Percentiles rank a stretch among this genome's conserved stretches.
Evolutionary conservation across 768 basidiomycete genomes (phyloP).

Genomic region (Boletus tylopilopsis): DNA sequence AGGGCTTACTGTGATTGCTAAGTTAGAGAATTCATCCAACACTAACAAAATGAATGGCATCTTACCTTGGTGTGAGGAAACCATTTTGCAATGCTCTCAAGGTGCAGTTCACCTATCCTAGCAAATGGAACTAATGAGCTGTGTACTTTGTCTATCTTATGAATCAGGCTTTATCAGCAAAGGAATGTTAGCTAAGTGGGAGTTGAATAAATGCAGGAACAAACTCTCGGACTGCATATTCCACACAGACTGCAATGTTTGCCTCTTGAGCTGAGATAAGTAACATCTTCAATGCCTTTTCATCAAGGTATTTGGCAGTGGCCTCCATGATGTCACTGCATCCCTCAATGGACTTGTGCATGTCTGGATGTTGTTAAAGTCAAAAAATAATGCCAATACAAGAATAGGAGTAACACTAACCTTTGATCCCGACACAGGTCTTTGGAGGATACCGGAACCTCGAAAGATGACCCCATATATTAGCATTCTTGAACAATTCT

Average conservation of each 20-base stretch:
- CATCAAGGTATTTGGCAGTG: background rate
- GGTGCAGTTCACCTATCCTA: no score
- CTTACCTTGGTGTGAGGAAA: constrained; percentile 1
- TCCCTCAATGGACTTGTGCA: background rate
- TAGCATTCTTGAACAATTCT: no score
- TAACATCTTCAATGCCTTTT: constrained; percentile 1
- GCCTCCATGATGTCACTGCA: background rate
- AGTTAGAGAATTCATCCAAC: no score
- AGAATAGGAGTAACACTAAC: background rate
- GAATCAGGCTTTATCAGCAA: background rate
- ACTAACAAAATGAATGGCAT: no score
- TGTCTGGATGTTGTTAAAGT: background rate
- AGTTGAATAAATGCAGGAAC: rapidly evolving
- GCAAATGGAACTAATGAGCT: no score
- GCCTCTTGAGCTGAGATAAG: constrained; percentile 6
- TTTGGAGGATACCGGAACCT: background rate
- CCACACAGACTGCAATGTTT: no score
- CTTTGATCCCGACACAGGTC: background rate
- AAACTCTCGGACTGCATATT: background rate
- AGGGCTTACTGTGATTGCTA: no score
- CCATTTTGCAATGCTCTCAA: background rate
- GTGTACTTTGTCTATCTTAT: background rate
- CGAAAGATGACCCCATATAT: background rate
- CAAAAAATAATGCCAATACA: background rate
- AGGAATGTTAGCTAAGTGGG: background rate